Percentiles rank a stretch among this genome's conserved stretches.
phyloP scores from a whole-genome alignment of 2,329 filamentous ascomycete species.

The Lasiodiplodia sp. region DNA sequence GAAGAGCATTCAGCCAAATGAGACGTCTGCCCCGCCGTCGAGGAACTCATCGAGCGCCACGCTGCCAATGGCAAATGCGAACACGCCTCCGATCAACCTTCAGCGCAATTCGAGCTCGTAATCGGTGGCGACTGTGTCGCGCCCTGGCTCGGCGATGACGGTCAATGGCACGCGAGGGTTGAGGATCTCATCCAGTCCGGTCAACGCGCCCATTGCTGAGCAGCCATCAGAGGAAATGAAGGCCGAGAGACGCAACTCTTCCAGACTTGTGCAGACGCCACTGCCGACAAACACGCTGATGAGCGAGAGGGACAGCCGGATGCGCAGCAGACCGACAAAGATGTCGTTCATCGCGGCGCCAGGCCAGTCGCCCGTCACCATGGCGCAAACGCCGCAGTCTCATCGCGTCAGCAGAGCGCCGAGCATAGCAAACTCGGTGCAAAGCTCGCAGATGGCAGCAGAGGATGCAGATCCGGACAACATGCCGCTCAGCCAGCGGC shows the following conservation, averaged over 20 bases:
- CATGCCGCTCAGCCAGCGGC: constrained; percentile 62
- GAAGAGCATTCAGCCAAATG: constrained; percentile 18
- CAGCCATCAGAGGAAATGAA: constrained; percentile 8
- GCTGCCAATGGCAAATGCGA: neutral
- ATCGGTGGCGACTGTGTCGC: constrained; percentile 5
- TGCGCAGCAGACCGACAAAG: constrained; percentile 22
- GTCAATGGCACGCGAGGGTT: constrained; percentile 9
- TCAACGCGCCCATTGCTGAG: constrained; percentile 20
- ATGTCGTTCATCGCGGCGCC: constrained; percentile 24
- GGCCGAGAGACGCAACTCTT: neutral
- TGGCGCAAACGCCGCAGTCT: neutral
- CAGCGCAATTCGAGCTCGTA: constrained; percentile 18
- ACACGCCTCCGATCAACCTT: constrained; percentile 4
- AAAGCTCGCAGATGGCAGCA: constrained; percentile 50
- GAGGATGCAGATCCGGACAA: constrained; percentile 66
- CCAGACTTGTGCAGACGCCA: neutral
- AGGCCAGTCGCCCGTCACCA: neutral
- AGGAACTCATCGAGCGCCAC: constrained; percentile 20
- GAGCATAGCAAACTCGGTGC: constrained; percentile 4
- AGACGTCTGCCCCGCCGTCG: constrained; percentile 1
- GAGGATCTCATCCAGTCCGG: constrained; percentile 17
- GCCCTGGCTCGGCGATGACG: constrained; percentile 3
- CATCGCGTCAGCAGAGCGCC: constrained; percentile 8
- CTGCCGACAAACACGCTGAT: constrained; percentile 24
- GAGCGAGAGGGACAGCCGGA: constrained; percentile 17